phyloP scores from a whole-genome alignment of 2,329 filamentous ascomycete species.

The Xylaria hypoxylon region DNA sequence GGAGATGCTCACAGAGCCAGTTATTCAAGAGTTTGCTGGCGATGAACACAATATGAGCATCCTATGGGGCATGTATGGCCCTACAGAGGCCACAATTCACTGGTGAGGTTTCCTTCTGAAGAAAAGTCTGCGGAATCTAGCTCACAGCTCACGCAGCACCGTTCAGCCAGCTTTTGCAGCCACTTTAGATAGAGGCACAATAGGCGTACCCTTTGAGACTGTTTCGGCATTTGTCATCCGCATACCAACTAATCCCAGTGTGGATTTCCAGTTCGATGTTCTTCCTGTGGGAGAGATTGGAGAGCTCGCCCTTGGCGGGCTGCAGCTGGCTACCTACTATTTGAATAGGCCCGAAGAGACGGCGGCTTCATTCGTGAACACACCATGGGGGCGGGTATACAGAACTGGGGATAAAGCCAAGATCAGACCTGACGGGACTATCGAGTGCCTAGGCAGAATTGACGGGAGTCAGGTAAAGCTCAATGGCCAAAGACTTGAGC shows the following conservation, averaged over 20 bases:
- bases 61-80: conserved; percentile 93
- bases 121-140: background rate
- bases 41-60: conserved; percentile 66
- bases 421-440: conserved; percentile 72
- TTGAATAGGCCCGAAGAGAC: conserved; percentile 85
- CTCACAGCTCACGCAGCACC: conserved; percentile 63
- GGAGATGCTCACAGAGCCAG: conserved; percentile 85
- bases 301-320: conserved; percentile 84
- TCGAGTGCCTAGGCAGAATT: conserved; percentile 88
- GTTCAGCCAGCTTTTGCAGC: conserved; percentile 72
- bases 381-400: conserved; percentile 78
- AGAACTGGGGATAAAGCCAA: conserved; percentile 86
- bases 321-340: conserved; percentile 83
- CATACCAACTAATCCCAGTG: conserved; percentile 52
- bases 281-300: conserved; percentile 76
- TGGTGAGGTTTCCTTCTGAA: conserved; percentile 61
- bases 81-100: conserved; percentile 91
- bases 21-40: conserved; percentile 83
- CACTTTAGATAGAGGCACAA: conserved; percentile 71
- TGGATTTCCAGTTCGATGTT: conserved; percentile 58
- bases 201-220: conserved; percentile 82
- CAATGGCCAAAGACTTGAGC: conserved; percentile 83
- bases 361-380: conserved; percentile 74
- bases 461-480: conserved; percentile 86
- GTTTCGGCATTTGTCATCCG: conserved; percentile 80